These are phyloP conservation scores for Camelina neglecta DNA, from an alignment of 345 rosid species.

Conservation along the genomic window DNA sequence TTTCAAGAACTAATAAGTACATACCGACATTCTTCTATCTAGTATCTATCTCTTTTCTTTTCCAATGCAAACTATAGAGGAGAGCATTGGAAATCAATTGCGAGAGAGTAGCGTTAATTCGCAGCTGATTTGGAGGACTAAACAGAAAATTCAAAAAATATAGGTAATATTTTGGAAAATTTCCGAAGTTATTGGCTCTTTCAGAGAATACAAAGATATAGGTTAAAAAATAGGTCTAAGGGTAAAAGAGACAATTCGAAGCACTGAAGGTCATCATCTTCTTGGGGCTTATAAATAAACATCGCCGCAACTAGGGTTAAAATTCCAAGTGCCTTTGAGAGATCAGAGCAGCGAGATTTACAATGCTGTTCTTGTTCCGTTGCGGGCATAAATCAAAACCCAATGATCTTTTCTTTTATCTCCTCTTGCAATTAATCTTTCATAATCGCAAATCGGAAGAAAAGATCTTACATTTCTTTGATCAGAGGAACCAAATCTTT, in stretches of 20 bases:
- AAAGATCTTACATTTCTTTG: constrained; percentile 34
- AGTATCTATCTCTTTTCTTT: background rate
- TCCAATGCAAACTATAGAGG: background rate
- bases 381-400: constrained; percentile 49
- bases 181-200: background rate
- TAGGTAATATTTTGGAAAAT: background rate
- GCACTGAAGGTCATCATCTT: background rate
- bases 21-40: background rate
- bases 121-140: background rate
- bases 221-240: constrained; percentile 22
- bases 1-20: background rate
- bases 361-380: constrained; percentile 49
- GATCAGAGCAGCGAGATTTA: constrained; percentile 41
- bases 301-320: constrained; percentile 13
- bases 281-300: constrained; percentile 33
- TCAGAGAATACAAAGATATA: background rate
- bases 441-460: constrained; percentile 8
- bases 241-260: constrained; percentile 18
- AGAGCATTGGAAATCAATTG: too few species aligned
- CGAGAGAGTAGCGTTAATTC: too few species aligned
- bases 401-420: constrained; percentile 10
- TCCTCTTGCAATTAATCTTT: constrained; percentile 9
- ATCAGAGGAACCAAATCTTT: background rate
- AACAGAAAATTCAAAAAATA: background rate
- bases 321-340: constrained; percentile 46